Percentiles rank a stretch among this genome's conserved stretches.
These are phyloP conservation scores for Kalmusia sp. DNA, from an alignment of 2,329 filamentous ascomycete genomes.

Conservation along the genomic window DNA sequence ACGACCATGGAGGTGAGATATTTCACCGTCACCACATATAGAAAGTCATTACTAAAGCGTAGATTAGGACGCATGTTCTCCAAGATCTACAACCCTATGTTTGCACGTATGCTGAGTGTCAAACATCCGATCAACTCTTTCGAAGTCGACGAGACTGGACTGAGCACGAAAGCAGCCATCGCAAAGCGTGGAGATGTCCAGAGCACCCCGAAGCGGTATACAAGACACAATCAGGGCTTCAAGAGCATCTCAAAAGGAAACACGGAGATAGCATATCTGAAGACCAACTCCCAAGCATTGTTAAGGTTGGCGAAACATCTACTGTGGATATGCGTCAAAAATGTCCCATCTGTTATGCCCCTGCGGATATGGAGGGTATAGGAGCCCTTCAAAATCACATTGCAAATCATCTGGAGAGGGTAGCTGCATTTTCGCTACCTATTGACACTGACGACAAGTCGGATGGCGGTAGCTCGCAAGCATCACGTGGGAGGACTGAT, in stretches of 20 bases:
- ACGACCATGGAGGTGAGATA: conserved; percentile 34
- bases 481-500: conserved; percentile 33
- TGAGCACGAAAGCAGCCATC: conserved; percentile 46
- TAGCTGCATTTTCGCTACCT: conserved; percentile 44
- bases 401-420: conserved; percentile 45
- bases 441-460: conserved; percentile 34
- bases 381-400: conserved; percentile 42
- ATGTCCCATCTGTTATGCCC: conserved; percentile 42
- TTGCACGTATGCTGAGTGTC: conserved; percentile 44
- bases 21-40: background rate
- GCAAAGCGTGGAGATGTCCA: conserved; percentile 46
- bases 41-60: background rate
- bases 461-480: conserved; percentile 39
- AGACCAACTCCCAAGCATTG: conserved; percentile 34
- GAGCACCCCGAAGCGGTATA: conserved; percentile 41
- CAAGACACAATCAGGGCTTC: conserved; percentile 27
- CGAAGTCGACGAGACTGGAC: conserved; percentile 47
- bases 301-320: conserved; percentile 42
- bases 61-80: conserved; percentile 37
- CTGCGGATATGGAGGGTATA: conserved; percentile 29
- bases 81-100: conserved; percentile 48
- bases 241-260: conserved; percentile 37
- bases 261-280: conserved; percentile 40
- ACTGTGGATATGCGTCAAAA: conserved; percentile 35
- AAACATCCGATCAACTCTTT: conserved; percentile 37